Evolutionary conservation across 2,329 filamentous ascomycete genomes (phyloP).

Genomic region (Mariannaea sp.): DNA sequence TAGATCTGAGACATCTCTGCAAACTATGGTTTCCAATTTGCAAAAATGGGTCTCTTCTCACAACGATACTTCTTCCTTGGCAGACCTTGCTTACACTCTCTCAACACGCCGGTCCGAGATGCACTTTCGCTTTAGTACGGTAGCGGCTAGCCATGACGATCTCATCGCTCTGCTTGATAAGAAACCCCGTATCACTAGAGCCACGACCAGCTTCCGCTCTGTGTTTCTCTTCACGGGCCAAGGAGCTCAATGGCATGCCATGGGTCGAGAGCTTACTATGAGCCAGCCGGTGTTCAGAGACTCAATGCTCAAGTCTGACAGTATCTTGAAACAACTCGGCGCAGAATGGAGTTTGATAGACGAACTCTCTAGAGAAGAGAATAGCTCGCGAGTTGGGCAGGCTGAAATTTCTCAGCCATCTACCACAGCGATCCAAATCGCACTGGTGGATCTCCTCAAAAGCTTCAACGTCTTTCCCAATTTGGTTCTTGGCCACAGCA

Average conservation of each 20-base stretch:
- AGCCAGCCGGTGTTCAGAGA: slow-evolving; percentile 10
- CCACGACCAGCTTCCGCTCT: slow-evolving; percentile 5
- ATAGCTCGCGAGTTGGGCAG: slow-evolving; percentile 38
- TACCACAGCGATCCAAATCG: slow-evolving; percentile 51
- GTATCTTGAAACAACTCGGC: slow-evolving; percentile 3
- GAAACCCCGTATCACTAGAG: slow-evolving; percentile 17
- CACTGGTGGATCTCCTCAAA: slow-evolving; percentile 45
- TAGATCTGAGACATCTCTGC: slow-evolving; percentile 17
- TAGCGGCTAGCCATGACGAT: slow-evolving; percentile 6
- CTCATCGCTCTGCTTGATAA: slow-evolving; percentile 7
- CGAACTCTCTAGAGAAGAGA: slow-evolving; percentile 26
- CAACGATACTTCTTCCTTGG: slow-evolving; percentile 8
- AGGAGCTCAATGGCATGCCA: slow-evolving; percentile 43
- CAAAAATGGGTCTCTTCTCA: slow-evolving; percentile 17
- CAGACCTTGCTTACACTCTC: slow-evolving; percentile 20
- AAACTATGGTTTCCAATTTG: slow-evolving; percentile 12
- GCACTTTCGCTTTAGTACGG: slow-evolving; percentile 13
- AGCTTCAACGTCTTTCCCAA: slow-evolving; percentile 38
- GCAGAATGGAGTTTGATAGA: slow-evolving; percentile 32
- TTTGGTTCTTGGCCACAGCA: slow-evolving; percentile 45
- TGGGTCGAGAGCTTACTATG: slow-evolving; percentile 36
- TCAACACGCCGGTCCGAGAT: slow-evolving; percentile 19
- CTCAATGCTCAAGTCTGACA: slow-evolving; percentile 15
- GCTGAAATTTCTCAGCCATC: slow-evolving; percentile 45
- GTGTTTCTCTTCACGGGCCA: slow-evolving; percentile 44